Evolutionary conservation across 164 flowering plant species (phyloP), one percentile per base, ranked within the genome.

Genomic region (Umbellularia californica): DNA sequence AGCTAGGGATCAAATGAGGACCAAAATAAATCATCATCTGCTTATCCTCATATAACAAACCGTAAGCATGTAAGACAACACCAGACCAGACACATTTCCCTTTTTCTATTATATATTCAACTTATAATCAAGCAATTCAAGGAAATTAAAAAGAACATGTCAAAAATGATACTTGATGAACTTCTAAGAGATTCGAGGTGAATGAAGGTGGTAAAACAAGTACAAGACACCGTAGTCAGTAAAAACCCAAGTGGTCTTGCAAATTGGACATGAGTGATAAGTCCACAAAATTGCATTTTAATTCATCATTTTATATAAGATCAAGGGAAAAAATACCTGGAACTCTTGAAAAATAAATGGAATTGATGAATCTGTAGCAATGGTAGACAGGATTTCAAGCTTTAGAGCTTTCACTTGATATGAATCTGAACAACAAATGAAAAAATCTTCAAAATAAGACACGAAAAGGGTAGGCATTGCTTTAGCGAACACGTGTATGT

Each of bases 401-500:
- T 94, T 96, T 83, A 93, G 69, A 77, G 95, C 81, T 85, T 91
- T 96, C 70, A 87, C 81, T 75, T 87, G 89, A 79, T 90, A 91
- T 19, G 95, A 75, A 76, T 96, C 99, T 47, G 90, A 90, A 77
- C 87, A 85, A 72, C 80, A 77, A 74, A 94, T 75, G 76, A 86
- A 91, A 78, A 96, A 92, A 72, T 96, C 97, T 81, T 94, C 97
- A 82, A 77, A 92, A 72, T 89, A 76, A 23, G 90, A 85, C 50
- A 89, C 85, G 84, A 96, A 96, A 19, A 92, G 87, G 70, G 87
- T 82, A 79, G 99, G 98, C 84, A 94, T 82, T 73, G 92, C 93
- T 84, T 89, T 96, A 55, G 97, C 86, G 82, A 96, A 92, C 76
- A 92, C 92, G 85, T 88, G 97, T 80, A 94, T 88, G 80, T 96